A percentile compares a stretch with the other conserved stretches of the same genome.
These are phyloP conservation scores for Rhizoclosmatium globosum DNA, from an alignment of 192 early-diverging fungal species.

Conservation along the genomic window DNA sequence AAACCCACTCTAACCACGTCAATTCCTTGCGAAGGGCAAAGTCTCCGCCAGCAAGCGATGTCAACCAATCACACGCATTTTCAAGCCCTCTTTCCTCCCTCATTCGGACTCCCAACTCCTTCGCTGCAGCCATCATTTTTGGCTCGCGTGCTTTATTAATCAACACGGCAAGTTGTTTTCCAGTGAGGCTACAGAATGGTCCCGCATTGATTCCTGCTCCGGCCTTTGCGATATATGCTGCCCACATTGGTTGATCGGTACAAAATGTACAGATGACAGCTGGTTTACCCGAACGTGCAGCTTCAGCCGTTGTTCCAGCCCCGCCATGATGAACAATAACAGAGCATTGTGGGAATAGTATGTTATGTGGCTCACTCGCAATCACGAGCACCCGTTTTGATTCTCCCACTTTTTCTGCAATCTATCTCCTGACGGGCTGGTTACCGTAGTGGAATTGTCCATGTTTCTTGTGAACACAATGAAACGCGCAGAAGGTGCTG, in stretches of 20 bases:
- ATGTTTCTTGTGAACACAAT: background rate
- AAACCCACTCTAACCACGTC: too few relatives aligned
- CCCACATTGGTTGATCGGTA: background rate
- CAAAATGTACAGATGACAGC: background rate
- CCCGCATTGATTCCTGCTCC: too few relatives aligned
- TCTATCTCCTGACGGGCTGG: background rate
- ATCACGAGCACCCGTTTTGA: background rate
- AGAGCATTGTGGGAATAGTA: background rate
- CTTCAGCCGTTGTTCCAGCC: background rate
- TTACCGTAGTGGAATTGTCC: background rate
- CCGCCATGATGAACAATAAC: background rate
- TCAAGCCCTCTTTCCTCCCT: too few relatives aligned
- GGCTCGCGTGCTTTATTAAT: too few relatives aligned
- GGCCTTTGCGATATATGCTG: background rate
- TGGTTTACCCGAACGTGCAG: background rate
- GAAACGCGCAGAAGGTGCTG: background rate
- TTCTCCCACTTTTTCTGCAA: too few relatives aligned
- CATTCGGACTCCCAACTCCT: too few relatives aligned
- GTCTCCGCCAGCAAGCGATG: too few relatives aligned
- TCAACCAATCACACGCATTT: too few relatives aligned
- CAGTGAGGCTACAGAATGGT: too few relatives aligned
- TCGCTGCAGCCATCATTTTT: too few relatives aligned
- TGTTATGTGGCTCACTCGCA: background rate
- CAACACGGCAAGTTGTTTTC: too few relatives aligned
- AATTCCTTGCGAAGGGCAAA: too few relatives aligned